Evolutionary conservation across 2,329 filamentous ascomycete genomes (phyloP).

Genomic region (Fusarium denticulatum): DNA sequence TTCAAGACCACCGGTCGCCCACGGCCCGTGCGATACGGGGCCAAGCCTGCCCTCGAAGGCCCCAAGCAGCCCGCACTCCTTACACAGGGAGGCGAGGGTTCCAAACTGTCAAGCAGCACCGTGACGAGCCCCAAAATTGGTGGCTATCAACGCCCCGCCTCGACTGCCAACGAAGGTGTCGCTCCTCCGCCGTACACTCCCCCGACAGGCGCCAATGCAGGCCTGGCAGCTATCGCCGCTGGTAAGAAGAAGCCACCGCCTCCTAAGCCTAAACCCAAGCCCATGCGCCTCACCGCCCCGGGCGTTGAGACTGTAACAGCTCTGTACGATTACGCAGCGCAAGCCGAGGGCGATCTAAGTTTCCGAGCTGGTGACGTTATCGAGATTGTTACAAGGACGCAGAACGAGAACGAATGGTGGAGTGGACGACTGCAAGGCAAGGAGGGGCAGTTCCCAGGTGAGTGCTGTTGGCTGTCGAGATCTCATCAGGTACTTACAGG

Average conservation of each 20-base stretch:
- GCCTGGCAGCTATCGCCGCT: slow-evolving; percentile 60
- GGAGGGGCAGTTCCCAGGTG: slow-evolving; percentile 95
- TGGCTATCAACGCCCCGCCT: slow-evolving; percentile 49
- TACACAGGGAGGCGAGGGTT: slow-evolving; percentile 60
- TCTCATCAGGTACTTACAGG: slow-evolving; percentile 37
- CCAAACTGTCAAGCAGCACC: slow-evolving; percentile 36
- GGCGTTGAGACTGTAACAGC: slow-evolving; percentile 84
- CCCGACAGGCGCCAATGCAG: slow-evolving; percentile 51
- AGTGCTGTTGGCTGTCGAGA: slow-evolving; percentile 43
- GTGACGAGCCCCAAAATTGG: slow-evolving; percentile 43
- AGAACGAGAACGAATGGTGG: slow-evolving; percentile 98
- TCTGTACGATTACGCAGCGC: slow-evolving; percentile 94
- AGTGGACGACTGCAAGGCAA: slow-evolving; percentile 81
- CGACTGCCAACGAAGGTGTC: slow-evolving; percentile 59
- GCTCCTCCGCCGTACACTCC: slow-evolving; percentile 78
- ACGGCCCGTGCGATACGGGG: slow-evolving; percentile 67
- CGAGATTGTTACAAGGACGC: slow-evolving; percentile 84
- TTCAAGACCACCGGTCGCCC: slow-evolving; percentile 88
- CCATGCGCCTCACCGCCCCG: slow-evolving; percentile 73
- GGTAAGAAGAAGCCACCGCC: slow-evolving; percentile 76
- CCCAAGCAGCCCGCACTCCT: slow-evolving; percentile 61
- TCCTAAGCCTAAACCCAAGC: slow-evolving; percentile 76
- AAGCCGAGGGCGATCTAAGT: slow-evolving; percentile 92
- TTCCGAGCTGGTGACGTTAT: slow-evolving; percentile 90
- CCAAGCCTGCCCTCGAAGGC: slow-evolving; percentile 62